Evolutionary conservation across 257 asterid species (phyloP), one percentile per base, ranked within the genome.

Genomic region (Cinchona pubescens): DNA sequence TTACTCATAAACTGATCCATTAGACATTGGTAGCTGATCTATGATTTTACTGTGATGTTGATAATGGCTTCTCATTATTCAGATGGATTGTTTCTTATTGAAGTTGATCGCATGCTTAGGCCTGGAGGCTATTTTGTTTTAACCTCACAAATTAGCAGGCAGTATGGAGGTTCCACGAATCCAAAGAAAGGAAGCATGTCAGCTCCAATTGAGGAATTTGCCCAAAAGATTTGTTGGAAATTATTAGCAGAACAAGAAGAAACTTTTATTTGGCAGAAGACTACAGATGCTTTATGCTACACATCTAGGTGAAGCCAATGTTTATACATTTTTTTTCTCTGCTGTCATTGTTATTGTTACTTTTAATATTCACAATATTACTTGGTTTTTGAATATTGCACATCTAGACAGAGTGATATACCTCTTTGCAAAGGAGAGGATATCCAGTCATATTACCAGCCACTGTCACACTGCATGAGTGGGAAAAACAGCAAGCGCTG

Each of bases 61-160:
- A 82, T 77, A 49, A 56, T 84, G 58, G 27, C 38, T 77, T 79
- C 82, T 71, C 89, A 14, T 79, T 62, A 56, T 66, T 79, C 98
- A 94, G 97, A 86, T 85, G 96, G 99, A 56, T 74, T 87, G 79
- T 84, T 86, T 72, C 97, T 94, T 76, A 86, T 92, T 72, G 99
- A 94, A 88, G 90, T 88, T 75, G 99, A 94, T 75, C 94, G 99
- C 83, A 76, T 94, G 73, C 96, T 92, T 84, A 94, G 84, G 87
- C 99, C 99, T 3, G 99, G 99, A 78, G 97, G 97, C 78, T 94
- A 92, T 88, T 80, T 94, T 80, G 97, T 92, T 69, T 82, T 94
- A 82, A 92, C 97, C 81, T 88, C 97, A 64, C 93, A 96, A 66
- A 78, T 79, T 79, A 87, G 88, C 82, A 86, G 81, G 80, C 90